Conservation (phyloP, 306 rosid genomes). For the Alnus glutinosa region DNA sequence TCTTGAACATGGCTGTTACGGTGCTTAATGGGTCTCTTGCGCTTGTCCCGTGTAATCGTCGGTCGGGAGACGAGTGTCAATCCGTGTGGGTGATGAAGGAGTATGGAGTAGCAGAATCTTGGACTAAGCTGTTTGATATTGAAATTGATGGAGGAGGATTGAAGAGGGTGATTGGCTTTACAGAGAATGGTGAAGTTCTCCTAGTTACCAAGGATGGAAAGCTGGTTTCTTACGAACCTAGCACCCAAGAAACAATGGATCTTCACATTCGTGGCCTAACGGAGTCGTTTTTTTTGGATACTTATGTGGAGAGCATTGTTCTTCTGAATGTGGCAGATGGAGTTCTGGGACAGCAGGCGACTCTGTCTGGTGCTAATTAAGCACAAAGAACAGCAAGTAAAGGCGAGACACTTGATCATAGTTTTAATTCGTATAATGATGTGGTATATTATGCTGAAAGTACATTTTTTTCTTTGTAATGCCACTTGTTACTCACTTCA, state of each 20-base stretch:
- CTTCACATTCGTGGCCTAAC: not conserved
- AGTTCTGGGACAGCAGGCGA: not conserved
- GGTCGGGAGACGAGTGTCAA: not conserved
- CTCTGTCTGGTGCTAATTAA: not conserved
- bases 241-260: not conserved
- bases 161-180: not conserved
- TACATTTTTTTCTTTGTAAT: too few species aligned
- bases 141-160: not conserved
- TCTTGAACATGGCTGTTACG: not conserved
- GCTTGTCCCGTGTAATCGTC: not conserved
- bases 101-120: not conserved
- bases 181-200: not conserved
- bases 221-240: not conserved
- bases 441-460: too few species aligned
- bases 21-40: constrained; percentile 3
- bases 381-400: not conserved
- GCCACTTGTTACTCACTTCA: too few species aligned
- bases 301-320: not conserved
- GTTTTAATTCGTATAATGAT: not conserved
- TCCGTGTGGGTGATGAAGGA: constrained; percentile 10
- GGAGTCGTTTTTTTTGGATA: not conserved
- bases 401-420: not conserved
- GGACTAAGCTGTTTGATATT: not conserved
- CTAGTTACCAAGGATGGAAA: not conserved
- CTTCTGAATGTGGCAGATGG: not conserved